These are phyloP conservation scores for Monosporozyma yasuniensis DNA, from an alignment of 805 yeast species.

Conservation along the genomic window DNA sequence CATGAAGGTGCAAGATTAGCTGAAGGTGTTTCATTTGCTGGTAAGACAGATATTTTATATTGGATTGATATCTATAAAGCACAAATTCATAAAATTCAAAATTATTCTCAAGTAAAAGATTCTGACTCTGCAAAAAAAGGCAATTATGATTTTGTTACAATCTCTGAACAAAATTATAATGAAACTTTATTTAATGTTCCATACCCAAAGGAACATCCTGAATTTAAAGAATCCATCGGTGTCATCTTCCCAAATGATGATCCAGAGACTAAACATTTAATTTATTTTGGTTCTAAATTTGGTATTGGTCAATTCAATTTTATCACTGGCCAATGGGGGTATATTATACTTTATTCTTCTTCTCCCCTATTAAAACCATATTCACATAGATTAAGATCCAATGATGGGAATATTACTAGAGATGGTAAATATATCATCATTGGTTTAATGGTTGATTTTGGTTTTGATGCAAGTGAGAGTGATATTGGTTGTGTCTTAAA, in stretches of 20 bases:
- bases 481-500: conserved; percentile 48
- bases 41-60: conserved; percentile 39
- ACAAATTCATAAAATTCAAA: conserved; percentile 28
- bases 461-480: conserved; percentile 23
- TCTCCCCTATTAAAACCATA: conserved; percentile 21
- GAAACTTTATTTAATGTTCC: conserved; percentile 23
- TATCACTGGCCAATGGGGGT: conserved; percentile 30
- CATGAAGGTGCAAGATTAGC: conserved; percentile 34
- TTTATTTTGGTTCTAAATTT: conserved; percentile 52
- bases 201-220: conserved; percentile 8
- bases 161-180: conserved; percentile 2
- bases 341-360: conserved; percentile 30
- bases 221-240: conserved; percentile 44
- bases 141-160: not conserved
- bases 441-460: conserved; percentile 67
- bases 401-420: conserved; percentile 77
- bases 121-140: conserved; percentile 29
- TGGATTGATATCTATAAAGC: conserved; percentile 37
- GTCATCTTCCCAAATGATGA: conserved; percentile 50
- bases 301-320: conserved; percentile 57
- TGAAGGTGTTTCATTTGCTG: conserved; percentile 62
- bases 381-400: conserved; percentile 43
- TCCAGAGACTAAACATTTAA: conserved; percentile 31
- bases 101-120: not conserved
- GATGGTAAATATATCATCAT: conserved; percentile 63